phyloP scores from a whole-genome alignment of 495 filamentous ascomycete species.

The Penicillium turbatum region DNA sequence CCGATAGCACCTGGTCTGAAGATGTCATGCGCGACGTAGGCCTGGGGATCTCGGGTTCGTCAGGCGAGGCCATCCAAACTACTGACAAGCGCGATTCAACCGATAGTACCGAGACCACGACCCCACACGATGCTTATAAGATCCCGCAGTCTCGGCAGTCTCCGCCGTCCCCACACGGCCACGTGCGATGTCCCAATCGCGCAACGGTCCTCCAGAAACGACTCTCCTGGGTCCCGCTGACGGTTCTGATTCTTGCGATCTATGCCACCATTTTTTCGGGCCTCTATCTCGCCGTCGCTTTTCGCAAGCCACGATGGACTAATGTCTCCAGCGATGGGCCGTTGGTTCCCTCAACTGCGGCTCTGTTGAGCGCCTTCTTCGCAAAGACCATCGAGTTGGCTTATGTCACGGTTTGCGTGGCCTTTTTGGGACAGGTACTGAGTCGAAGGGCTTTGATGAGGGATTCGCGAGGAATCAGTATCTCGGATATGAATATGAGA shows the following conservation, averaged over 20 bases:
- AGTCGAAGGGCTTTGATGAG: conserved; percentile 57
- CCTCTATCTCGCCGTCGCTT: conserved; percentile 56
- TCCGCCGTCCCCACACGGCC: background rate
- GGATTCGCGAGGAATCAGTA: conserved; percentile 55
- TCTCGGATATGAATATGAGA: conserved; percentile 67
- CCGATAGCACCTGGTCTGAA: conserved; percentile 16
- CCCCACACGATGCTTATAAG: conserved; percentile 6
- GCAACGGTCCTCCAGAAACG: conserved; percentile 31
- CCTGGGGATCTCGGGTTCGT: conserved; percentile 18
- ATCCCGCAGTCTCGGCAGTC: background rate
- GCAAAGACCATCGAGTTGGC: conserved; percentile 72
- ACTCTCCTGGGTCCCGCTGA: conserved; percentile 53
- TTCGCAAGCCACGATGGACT: conserved; percentile 54
- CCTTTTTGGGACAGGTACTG: conserved; percentile 67
- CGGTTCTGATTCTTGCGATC: conserved; percentile 55
- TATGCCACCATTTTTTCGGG: conserved; percentile 65
- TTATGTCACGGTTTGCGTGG: conserved; percentile 73
- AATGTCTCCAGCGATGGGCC: conserved; percentile 44
- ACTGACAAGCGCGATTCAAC: conserved; percentile 7
- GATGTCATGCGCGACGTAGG: conserved; percentile 21
- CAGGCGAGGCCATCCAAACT: conserved; percentile 9
- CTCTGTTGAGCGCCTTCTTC: conserved; percentile 56
- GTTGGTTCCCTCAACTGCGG: conserved; percentile 53
- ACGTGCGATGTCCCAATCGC: conserved; percentile 22
- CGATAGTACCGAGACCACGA: conserved; percentile 3